phyloP scores from a whole-genome alignment of 352 stramenopile genomes.

The Pelagophyceae sp. region DNA sequence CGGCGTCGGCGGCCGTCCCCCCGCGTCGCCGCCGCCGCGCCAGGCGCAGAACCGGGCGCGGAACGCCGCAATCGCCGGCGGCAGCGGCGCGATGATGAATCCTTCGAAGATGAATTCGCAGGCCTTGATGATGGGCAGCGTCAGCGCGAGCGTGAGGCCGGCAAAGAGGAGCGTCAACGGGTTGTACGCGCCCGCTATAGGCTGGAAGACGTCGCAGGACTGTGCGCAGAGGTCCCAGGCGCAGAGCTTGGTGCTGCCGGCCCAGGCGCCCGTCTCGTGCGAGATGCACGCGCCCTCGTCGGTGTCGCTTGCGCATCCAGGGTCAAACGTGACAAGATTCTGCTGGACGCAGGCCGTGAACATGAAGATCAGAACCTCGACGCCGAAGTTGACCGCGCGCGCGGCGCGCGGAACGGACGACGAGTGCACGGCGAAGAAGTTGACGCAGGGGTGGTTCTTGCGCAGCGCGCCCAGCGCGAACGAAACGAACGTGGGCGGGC shows the following conservation, averaged over 20 bases:
- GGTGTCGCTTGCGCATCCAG: background rate
- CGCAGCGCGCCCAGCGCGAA: background rate
- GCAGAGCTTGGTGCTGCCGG: background rate
- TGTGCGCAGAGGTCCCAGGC: background rate
- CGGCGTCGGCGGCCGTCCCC: background rate
- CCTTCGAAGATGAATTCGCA: background rate
- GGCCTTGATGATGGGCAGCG: background rate
- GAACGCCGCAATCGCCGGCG: background rate
- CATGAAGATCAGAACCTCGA: constrained; percentile 2
- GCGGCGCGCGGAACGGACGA: background rate
- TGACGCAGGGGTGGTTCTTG: background rate
- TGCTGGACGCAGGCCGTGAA: background rate
- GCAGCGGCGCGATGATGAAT: background rate
- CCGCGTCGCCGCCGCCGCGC: background rate
- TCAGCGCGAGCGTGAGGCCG: background rate
- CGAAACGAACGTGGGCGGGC: background rate
- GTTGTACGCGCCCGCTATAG: background rate
- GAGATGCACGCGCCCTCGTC: background rate
- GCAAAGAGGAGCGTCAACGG: background rate
- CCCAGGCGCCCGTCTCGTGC: background rate
- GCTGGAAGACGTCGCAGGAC: background rate
- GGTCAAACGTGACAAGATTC: background rate
- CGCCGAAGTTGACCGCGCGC: background rate
- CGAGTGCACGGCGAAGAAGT: background rate
- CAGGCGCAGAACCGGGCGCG: background rate